Base-by-base conservation (phyloP, 768 basidiomycete genomes). In the Naganishia kalamii region DNA sequence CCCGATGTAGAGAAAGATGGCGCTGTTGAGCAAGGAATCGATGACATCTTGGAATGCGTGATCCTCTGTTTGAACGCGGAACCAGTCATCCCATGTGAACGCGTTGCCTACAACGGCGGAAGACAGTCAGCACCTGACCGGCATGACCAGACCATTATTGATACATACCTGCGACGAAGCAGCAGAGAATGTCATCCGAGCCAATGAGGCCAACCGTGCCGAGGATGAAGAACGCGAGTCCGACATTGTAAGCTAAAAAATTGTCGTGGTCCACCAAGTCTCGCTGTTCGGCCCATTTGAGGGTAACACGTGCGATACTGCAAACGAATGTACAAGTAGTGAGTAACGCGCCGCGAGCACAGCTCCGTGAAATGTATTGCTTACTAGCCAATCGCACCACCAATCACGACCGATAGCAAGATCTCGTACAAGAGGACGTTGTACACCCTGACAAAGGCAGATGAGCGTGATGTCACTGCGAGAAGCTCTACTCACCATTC, bases 131-230 rank as follows among this genome's bases (percentile, higher is more conserved):
- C 6, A n/a, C 59, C 11, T 25, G 48, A 25, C 11, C 74, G 17
- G 68, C 66, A 2, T 70, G 71, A 12, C 65, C 64, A 30, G 32
- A 29, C 30, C 33, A 29, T 11, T 48, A 35, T 25, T 33, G 48
- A 74, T 50, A n/a, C n/a, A n/a, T 74, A 17, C 75, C 72, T 19
- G 72, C 79, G 17, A 79, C 69, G 62, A 80, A 80, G 65, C 77
- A 78, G 32, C 72, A 72, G 5, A 81, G 70, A 13, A 81, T 72
- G 65, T 81, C 81, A 69, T 81, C 80, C 23, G 76, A 76, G 0
- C 81, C 81, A 11, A 81, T 61, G 0, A 80, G 69, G 13, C 80
- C 80, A 23, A 79, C 77, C 27, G 77, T 67, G 10, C 77, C 75
- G 1, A 78, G 66, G 19, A 72, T 76, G 60, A 77, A 68, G 51